Conservation (phyloP, 805 yeast genomes). For the Limtongia smithiae region DNA sequence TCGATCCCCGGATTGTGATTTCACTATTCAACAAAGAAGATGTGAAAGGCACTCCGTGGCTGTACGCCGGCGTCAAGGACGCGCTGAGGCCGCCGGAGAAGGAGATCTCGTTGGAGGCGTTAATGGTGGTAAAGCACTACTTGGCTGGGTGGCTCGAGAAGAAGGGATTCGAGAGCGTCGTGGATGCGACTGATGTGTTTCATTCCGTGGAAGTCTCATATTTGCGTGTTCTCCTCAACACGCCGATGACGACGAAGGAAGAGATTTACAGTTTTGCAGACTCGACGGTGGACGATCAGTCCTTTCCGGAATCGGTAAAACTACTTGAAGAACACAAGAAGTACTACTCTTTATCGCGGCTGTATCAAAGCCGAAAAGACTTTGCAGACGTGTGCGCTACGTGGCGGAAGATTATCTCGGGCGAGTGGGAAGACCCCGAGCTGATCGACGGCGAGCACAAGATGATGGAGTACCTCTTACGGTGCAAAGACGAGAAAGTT, state of each 20-base stretch:
- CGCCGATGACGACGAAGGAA: constrained; percentile 28
- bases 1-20: constrained; percentile 39
- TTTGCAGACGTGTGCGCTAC: constrained; percentile 33
- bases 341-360: constrained; percentile 33
- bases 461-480: constrained; percentile 32
- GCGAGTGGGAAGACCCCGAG: constrained; percentile 32
- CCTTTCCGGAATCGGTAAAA: constrained; percentile 30
- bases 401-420: constrained; percentile 32
- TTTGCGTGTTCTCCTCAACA: constrained; percentile 29
- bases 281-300: constrained; percentile 30
- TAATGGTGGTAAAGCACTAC: constrained; percentile 30
- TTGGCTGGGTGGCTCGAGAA: constrained; percentile 35
- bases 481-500: constrained; percentile 33
- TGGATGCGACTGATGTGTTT: constrained; percentile 32
- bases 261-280: constrained; percentile 33
- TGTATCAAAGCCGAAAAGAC: constrained; percentile 32
- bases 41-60: constrained; percentile 33
- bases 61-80: constrained; percentile 35
- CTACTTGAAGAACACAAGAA: constrained; percentile 28
- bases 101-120: constrained; percentile 23
- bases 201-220: constrained; percentile 36
- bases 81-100: constrained; percentile 13
- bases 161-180: constrained; percentile 34
- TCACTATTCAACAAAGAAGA: constrained; percentile 29
- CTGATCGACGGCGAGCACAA: constrained; percentile 32